Conservation (phyloP, 129 eudicot genomes). For the Artemisia tridentata region DNA sequence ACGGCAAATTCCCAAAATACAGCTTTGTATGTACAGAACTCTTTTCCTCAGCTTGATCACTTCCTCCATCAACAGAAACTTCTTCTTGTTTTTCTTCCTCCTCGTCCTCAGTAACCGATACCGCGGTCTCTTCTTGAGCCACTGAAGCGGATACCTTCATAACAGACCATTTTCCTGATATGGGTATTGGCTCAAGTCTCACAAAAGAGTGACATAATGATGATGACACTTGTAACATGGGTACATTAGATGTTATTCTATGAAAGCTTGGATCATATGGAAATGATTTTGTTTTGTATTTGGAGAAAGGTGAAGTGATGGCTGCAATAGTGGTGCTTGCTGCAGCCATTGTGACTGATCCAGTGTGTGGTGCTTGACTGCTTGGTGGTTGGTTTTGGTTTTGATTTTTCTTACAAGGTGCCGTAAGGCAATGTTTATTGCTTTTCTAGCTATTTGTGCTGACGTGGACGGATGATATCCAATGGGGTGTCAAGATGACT, state of each 20-base stretch:
- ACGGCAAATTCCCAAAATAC: constrained; percentile 87
- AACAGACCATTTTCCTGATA: constrained; percentile 22
- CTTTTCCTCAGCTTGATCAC: constrained; percentile 9
- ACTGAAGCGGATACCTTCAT: constrained; percentile 42
- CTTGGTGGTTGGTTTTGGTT: too few relatives aligned
- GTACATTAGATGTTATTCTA: constrained; percentile 33
- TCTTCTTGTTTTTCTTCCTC: constrained; percentile 35
- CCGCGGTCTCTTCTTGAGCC: constrained; percentile 34
- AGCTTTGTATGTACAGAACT: constrained; percentile 54
- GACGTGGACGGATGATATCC: constrained; percentile 33
- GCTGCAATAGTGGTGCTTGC: constrained; percentile 50
- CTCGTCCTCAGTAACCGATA: constrained; percentile 33
- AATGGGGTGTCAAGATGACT: constrained; percentile 17
- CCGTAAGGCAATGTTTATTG: neutral
- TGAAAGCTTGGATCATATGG: constrained; percentile 31
- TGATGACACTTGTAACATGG: constrained; percentile 32
- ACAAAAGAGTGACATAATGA: constrained; percentile 14
- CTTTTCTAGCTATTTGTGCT: constrained; percentile 8
- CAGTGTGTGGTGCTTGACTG: constrained; percentile 19
- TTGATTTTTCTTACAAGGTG: constrained; percentile 14
- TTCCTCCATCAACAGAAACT: constrained; percentile 22
- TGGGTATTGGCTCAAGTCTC: constrained; percentile 31
- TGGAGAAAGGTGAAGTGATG: constrained; percentile 52
- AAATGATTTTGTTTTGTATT: constrained; percentile 33
- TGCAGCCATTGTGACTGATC: constrained; percentile 44